phyloP scores from a whole-genome alignment of 1,284 basidiomycete species.

The Schizophyllum amplum region DNA sequence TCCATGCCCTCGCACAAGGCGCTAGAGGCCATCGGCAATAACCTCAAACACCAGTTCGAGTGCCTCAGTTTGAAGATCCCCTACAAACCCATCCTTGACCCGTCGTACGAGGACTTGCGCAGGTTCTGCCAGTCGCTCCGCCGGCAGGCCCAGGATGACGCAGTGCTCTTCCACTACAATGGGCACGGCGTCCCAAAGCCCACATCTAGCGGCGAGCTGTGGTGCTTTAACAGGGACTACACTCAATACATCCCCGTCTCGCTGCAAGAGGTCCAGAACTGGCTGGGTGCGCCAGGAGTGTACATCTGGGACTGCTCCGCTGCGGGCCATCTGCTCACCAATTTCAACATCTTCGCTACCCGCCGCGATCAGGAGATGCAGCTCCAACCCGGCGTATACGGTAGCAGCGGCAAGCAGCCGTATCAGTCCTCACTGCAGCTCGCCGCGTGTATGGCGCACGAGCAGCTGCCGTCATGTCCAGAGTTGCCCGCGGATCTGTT shows the following conservation, averaged over 20 bases:
- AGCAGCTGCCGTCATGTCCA: constrained; percentile 90
- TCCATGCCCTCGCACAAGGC: constrained; percentile 85
- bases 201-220: constrained; percentile 93
- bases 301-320: constrained; percentile 99
- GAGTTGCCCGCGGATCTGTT: constrained; percentile 97
- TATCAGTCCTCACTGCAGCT: constrained; percentile 92
- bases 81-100: constrained; percentile 91
- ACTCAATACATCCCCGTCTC: constrained; percentile 99
- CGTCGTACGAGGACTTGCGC: constrained; percentile 90
- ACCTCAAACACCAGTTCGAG: constrained; percentile 95
- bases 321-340: constrained; percentile 87
- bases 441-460: constrained; percentile 89
- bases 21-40: constrained; percentile 82
- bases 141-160: constrained; percentile 88
- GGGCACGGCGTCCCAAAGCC: constrained; percentile 98
- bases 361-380: constrained; percentile 76
- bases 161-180: constrained; percentile 96
- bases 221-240: constrained; percentile 98
- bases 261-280: constrained; percentile 85
- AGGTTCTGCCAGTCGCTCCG: constrained; percentile 83
- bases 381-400: constrained; percentile 49
- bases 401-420: constrained; percentile 41
- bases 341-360: constrained; percentile 86
- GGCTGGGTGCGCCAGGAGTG: constrained; percentile 91
- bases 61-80: constrained; percentile 86